Percentiles rank a stretch among this genome's conserved stretches.
Conservation (phyloP, 2,329 filamentous ascomycete genomes). For the Paecilomyces dactylethromorphus region DNA sequence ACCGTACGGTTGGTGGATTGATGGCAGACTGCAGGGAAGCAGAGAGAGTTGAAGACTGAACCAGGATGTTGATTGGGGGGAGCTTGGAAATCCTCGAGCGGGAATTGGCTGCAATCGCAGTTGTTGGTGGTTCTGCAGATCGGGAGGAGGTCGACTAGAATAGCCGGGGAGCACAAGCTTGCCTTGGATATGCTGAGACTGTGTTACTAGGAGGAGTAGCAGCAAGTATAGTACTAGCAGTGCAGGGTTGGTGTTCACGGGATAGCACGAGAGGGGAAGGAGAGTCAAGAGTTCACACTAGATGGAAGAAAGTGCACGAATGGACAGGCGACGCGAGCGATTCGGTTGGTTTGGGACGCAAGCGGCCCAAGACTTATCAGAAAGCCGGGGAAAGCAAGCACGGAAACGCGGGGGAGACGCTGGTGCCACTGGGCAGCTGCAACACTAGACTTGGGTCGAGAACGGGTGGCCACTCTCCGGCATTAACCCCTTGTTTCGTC, state of each 20-base stretch:
- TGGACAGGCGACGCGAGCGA: neutral
- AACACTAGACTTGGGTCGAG: neutral
- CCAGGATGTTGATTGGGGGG: neutral
- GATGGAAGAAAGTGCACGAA: slow-evolving; percentile 10
- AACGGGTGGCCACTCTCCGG: no score
- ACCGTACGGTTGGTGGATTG: neutral
- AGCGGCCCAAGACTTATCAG: slow-evolving; percentile 4
- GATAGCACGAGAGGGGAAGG: slow-evolving; percentile 3
- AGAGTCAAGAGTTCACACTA: slow-evolving; percentile 8
- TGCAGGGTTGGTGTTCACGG: neutral
- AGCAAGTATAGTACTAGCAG: neutral
- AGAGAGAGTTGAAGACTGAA: neutral
- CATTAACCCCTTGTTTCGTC: neutral
- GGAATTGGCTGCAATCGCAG: slow-evolving; percentile 11
- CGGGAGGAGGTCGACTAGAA: neutral
- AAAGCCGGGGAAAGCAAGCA: neutral
- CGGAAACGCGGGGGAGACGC: neutral
- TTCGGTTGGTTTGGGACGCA: neutral
- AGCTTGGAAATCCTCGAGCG: slow-evolving; percentile 13
- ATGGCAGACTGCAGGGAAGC: neutral
- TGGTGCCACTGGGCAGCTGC: neutral
- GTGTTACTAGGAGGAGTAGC: neutral
- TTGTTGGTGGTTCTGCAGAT: neutral
- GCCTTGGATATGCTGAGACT: neutral
- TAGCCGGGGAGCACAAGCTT: neutral